Evolutionary conservation across 345 rosid species (phyloP), one percentile per base, ranked within the genome.

Genomic region (Eucalyptus sideroxylon): DNA sequence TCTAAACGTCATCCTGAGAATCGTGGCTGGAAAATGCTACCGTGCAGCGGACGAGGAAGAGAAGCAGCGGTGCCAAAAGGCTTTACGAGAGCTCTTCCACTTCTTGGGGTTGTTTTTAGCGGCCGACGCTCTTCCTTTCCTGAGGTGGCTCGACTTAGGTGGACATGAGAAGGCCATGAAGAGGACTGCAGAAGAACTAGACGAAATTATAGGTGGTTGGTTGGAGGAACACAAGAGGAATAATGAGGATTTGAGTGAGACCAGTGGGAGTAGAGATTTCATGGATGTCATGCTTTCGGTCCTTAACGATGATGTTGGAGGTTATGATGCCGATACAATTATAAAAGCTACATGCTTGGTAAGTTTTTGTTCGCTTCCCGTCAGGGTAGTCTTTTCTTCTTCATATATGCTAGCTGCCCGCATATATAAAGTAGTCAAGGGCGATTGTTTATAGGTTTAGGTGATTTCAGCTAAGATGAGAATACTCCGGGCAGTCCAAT

Each of bases 11-110:
- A 86, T 88, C n/a, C 34, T 91, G 6, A 90, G 90, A 80, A 87
- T 92, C 90, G 86, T 93, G 42, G 94, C 92, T 1, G 93, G 94
- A 24, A 94, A 90, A 89, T 82, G 92, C 42, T 90, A 87, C 53
- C 50, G 53, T 13, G 92, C 90, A 8, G 87, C 86, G 23, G 91
- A 86, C 23, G 85, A 90, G 89, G 87, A 67, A 7, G 88, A 89
- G 89, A 92, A 89, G 5, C 51, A 90, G 31, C 86, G 89, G 50
- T 87, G 87, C 87, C 85, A 51, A 53, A 88, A 81, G 87, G 89
- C 67, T 50, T 16, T 92, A 44, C 81, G 89, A 34, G 90, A 86
- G 30, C 31, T 91, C 44, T 86, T 88, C 27, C 72, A 50, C 17
- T 59, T 55, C 19, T 5, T 40, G 5, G 91, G 92, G 51, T 13